Conservation (phyloP, 2,329 filamentous ascomycete genomes). For the Fusarium gaditjirri region DNA sequence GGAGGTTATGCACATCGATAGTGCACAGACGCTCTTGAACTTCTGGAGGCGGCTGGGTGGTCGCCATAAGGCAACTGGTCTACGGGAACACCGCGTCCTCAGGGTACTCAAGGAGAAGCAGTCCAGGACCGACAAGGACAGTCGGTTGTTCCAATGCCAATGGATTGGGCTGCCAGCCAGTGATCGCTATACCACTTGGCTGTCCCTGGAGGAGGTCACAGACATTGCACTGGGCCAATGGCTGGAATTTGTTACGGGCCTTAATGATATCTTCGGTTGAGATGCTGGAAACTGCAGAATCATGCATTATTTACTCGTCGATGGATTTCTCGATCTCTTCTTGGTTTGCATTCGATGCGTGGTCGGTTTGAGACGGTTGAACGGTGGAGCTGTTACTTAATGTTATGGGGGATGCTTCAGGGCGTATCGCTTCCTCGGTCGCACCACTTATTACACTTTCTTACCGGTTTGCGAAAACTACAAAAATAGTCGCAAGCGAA, state of each 20-base stretch:
- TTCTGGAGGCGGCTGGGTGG: neutral
- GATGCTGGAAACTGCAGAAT: neutral
- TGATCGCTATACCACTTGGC: neutral
- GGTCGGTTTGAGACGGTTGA: constrained; percentile 10
- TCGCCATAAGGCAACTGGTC: neutral
- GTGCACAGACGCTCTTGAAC: neutral
- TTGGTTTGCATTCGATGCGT: neutral
- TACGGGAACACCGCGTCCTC: neutral
- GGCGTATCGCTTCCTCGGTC: neutral
- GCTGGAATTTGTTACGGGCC: neutral
- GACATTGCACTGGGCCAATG: neutral
- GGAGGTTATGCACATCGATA: neutral
- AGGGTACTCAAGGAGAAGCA: neutral
- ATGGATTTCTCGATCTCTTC: neutral
- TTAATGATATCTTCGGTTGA: neutral
- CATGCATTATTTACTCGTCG: neutral
- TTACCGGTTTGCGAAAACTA: neutral
- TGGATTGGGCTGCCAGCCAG: neutral
- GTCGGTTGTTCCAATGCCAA: neutral
- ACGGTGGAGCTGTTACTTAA: constrained; percentile 2
- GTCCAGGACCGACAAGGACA: neutral
- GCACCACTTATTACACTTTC: neutral
- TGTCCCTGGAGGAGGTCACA: neutral
- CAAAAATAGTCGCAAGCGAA: neutral
- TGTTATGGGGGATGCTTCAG: neutral